Conservation (phyloP, 768 basidiomycete genomes). For the Trametes meyenii region DNA sequence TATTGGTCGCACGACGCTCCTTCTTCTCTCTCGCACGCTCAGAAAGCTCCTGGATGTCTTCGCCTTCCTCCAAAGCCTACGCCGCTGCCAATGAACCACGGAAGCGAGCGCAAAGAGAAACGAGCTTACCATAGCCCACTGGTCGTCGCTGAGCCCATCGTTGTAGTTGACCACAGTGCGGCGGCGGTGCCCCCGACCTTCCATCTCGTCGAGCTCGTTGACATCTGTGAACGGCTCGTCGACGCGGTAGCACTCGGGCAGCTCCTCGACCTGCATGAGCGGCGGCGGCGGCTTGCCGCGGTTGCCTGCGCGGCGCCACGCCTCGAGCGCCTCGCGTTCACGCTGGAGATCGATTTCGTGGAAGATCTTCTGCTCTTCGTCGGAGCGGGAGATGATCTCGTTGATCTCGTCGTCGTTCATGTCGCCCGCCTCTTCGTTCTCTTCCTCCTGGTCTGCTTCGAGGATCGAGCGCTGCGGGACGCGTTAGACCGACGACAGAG, state of each 20-base stretch:
- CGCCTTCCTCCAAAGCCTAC: constrained; percentile 79
- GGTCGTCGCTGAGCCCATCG: constrained; percentile 92
- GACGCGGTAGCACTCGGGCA: constrained; percentile 89
- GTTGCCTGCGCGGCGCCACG: constrained; percentile 74
- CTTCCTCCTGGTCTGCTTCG: constrained; percentile 88
- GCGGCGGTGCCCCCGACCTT: constrained; percentile 85
- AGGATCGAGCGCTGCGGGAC: constrained; percentile 77
- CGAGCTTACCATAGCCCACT: constrained; percentile 78
- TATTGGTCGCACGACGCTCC: constrained; percentile 62
- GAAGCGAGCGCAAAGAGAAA: background rate
- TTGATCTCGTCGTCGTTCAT: constrained; percentile 97
- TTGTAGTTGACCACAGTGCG: constrained; percentile 89
- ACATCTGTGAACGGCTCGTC: constrained; percentile 78
- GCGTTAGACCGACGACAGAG: constrained; percentile 13
- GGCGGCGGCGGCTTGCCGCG: constrained; percentile 75
- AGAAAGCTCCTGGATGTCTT: constrained; percentile 73
- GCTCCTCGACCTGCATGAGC: constrained; percentile 85
- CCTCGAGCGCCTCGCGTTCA: constrained; percentile 61
- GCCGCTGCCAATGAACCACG: background rate
- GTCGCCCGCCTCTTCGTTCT: constrained; percentile 87
- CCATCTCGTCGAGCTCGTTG: constrained; percentile 59
- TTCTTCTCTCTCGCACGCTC: constrained; percentile 68
- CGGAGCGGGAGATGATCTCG: constrained; percentile 84
- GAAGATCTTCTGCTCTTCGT: constrained; percentile 78
- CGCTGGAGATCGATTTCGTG: constrained; percentile 81